Percentiles rank a stretch among this genome's conserved stretches.
Conservation (phyloP, 2,329 filamentous ascomycete genomes). For the Neofusicoccum kwambonambiense region DNA sequence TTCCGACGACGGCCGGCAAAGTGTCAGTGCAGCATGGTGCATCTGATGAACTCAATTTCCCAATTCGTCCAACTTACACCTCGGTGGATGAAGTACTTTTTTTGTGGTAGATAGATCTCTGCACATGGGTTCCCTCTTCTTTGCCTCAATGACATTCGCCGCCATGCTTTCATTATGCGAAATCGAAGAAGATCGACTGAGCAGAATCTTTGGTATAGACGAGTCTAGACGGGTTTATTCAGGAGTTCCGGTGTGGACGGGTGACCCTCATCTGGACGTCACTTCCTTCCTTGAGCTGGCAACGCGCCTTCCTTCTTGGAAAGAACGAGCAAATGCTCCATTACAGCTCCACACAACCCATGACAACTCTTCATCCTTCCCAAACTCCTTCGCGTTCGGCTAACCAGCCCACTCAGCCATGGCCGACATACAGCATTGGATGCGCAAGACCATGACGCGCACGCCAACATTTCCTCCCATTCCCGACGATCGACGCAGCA, state of each 20-base stretch:
- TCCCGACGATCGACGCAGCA: neutral
- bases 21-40: too few relatives aligned
- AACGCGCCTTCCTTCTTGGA: neutral
- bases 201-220: too few relatives aligned
- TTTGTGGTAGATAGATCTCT: too few relatives aligned
- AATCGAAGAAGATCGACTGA: too few relatives aligned
- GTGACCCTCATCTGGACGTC: neutral
- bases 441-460: constrained; percentile 13
- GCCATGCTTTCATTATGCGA: too few relatives aligned
- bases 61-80: too few relatives aligned
- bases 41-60: too few relatives aligned
- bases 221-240: neutral
- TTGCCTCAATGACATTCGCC: too few relatives aligned
- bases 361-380: neutral
- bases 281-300: neutral
- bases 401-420: neutral
- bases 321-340: neutral
- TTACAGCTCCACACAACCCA: neutral
- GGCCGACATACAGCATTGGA: constrained; percentile 12
- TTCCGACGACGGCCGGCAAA: too few relatives aligned
- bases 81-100: too few relatives aligned
- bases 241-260: too few relatives aligned
- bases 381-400: neutral
- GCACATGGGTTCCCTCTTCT: too few relatives aligned
- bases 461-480: neutral